phyloP scores from a whole-genome alignment of 2,329 filamentous ascomycete genomes.

The Verticillium albo-atrum region DNA sequence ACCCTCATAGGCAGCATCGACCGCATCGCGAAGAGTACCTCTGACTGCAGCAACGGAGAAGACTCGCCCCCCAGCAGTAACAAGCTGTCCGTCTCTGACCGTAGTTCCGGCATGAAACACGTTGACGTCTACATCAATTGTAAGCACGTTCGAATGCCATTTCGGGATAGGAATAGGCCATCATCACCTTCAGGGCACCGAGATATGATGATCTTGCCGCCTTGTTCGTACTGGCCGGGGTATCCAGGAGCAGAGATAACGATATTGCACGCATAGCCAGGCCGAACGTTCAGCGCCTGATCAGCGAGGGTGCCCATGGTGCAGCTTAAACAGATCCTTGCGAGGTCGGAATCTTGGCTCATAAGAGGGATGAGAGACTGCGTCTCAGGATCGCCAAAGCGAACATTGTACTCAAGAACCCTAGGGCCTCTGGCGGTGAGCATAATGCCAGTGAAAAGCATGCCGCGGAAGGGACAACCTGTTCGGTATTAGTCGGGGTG shows the following conservation, averaged over 20 bases:
- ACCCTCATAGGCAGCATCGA: slow-evolving; percentile 82
- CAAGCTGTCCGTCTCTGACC: slow-evolving; percentile 56
- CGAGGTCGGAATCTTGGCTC: slow-evolving; percentile 74
- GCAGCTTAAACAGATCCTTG: slow-evolving; percentile 84
- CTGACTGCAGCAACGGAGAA: slow-evolving; percentile 84
- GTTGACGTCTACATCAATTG: slow-evolving; percentile 41
- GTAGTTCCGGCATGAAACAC: slow-evolving; percentile 93
- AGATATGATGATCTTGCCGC: slow-evolving; percentile 52
- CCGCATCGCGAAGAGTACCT: slow-evolving; percentile 71
- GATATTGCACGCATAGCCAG: slow-evolving; percentile 79
- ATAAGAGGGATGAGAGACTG: slow-evolving; percentile 81
- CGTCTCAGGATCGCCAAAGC: slow-evolving; percentile 89
- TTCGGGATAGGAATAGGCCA: too few species aligned
- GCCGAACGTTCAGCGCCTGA: slow-evolving; percentile 62
- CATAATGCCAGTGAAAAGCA: slow-evolving; percentile 90
- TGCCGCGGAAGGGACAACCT: slow-evolving; percentile 57
- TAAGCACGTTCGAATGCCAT: background rate
- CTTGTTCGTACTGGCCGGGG: slow-evolving; percentile 76
- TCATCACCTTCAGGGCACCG: slow-evolving; percentile 14
- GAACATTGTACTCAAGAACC: slow-evolving; percentile 88
- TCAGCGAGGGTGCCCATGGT: slow-evolving; percentile 68
- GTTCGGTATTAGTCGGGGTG: background rate
- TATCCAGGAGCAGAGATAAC: slow-evolving; percentile 94
- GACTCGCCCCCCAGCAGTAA: slow-evolving; percentile 82
- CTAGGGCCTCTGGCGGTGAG: slow-evolving; percentile 77